A percentile compares a stretch with the other conserved stretches of the same genome.
phyloP scores from a whole-genome alignment of 495 filamentous ascomycete species.

The Hamigera avellanea region DNA sequence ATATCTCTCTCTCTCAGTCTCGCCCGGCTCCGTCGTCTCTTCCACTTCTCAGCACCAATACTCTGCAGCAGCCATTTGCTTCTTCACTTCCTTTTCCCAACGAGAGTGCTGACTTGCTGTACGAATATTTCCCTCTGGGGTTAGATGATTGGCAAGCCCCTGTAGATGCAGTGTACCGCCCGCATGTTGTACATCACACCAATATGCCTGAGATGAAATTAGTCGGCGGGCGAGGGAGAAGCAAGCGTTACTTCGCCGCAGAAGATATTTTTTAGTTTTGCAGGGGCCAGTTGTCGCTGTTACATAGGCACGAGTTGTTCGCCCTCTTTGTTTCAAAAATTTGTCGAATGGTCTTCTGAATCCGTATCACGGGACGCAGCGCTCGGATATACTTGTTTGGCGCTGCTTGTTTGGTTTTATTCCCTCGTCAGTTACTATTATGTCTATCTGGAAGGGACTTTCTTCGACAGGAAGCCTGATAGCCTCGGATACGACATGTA shows the following conservation, averaged over 20 bases:
- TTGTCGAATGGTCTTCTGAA: no score
- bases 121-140: conserved; percentile 85
- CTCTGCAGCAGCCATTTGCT: conserved; percentile 24
- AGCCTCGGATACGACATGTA: conserved; percentile 4
- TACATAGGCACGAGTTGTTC: background rate
- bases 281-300: no score
- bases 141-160: conserved; percentile 88
- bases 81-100: conserved; percentile 43
- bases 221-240: conserved; percentile 53
- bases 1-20: conserved; percentile 18
- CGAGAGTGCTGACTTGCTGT: conserved; percentile 69
- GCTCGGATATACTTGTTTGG: no score
- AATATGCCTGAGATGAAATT: conserved; percentile 69
- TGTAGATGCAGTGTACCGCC: conserved; percentile 85
- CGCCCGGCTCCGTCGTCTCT: conserved; percentile 18
- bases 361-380: no score
- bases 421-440: background rate
- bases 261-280: conserved; percentile 38
- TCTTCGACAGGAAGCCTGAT: background rate
- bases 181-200: conserved; percentile 85
- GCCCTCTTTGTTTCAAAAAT: background rate
- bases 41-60: conserved; percentile 27
- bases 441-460: conserved; percentile 1
- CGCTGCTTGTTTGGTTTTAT: no score
- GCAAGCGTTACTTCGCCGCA: conserved; percentile 73